Base-by-base conservation (phyloP, 2,329 filamentous ascomycete species). In the Verticillium nubilum region DNA sequence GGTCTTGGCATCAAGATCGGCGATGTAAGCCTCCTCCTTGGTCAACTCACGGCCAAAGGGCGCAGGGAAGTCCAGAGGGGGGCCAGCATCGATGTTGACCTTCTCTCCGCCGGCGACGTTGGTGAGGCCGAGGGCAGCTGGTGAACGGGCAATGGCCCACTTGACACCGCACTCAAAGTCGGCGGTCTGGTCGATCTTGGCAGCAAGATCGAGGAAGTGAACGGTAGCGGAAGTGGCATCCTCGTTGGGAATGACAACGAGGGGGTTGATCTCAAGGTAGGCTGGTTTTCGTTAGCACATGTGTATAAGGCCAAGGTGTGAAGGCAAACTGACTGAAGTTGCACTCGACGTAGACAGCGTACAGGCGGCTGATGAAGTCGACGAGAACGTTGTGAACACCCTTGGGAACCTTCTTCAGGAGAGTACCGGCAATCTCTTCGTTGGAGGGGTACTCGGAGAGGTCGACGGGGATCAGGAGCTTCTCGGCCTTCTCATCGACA, bases 91-190 rank as follows among this genome's bases (percentile, higher is more conserved):
- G 72, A 99, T 88, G 80, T 82, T 96, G 78, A 97, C 85, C 82
- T 95, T 94, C 68, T 83, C 79, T 75, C 85, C 85, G 63, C 85
- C 82, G 65, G 85, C 81, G 59, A 87, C 78, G 68, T 83, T 82
- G 70, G 92, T 86, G 68, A 96, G 85, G 67, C 95, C 95, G 65
- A 99, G 87, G 71, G 92, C 92, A 67, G 89, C 86, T 62, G 94
- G 91, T 66, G 92, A 92, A 71, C 95, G 91, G 64, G 95, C 95
- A 79, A 98, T 87, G 67, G 95, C 95, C 95, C 95, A 99, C 82
- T 99, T 99, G 68, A 91, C 91, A 83, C 95, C 95, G 72, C 95
- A 99, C 83, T 99, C 95, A 73, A 98, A 98, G 80, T 99, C 95
- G 69, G 95, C 95, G 65, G 95, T 99, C 83, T 99, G 95, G 77